Conservation (phyloP, 2,329 filamentous ascomycete genomes). For the Clarireedia homoeocarpa region DNA sequence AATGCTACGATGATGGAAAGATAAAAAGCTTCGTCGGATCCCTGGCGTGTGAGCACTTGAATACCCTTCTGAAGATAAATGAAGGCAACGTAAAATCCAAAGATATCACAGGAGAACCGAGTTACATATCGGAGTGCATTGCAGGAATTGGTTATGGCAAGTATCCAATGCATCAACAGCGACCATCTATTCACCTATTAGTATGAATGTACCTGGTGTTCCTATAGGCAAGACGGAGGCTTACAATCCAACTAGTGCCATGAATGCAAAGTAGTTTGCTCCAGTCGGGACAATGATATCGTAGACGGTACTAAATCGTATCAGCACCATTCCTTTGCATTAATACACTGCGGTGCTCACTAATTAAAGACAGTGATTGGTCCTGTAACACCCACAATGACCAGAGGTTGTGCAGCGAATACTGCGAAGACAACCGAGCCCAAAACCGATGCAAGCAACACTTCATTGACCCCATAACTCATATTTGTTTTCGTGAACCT, state of each 20-base stretch:
- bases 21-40: constrained; percentile 59
- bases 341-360: constrained; percentile 32
- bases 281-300: constrained; percentile 74
- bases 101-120: constrained; percentile 86
- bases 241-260: constrained; percentile 78
- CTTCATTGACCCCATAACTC: constrained; percentile 86
- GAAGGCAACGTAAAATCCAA: constrained; percentile 87
- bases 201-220: not conserved
- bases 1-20: constrained; percentile 70
- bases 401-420: constrained; percentile 74
- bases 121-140: constrained; percentile 86
- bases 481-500: constrained; percentile 72
- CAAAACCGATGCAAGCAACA: constrained; percentile 76
- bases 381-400: constrained; percentile 86
- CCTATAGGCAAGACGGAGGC: not conserved
- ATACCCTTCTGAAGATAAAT: constrained; percentile 90
- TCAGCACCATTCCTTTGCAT: constrained; percentile 3
- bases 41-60: constrained; percentile 73
- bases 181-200: constrained; percentile 56
- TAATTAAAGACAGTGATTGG: constrained; percentile 94
- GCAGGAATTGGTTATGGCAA: constrained; percentile 79
- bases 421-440: constrained; percentile 75
- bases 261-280: constrained; percentile 79
- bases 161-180: constrained; percentile 73
- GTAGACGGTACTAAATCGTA: constrained; percentile 69